A percentile compares a stretch with the other conserved stretches of the same genome.
phyloP scores from a whole-genome alignment of 441 rosid species.

The Geranium incanum region DNA sequence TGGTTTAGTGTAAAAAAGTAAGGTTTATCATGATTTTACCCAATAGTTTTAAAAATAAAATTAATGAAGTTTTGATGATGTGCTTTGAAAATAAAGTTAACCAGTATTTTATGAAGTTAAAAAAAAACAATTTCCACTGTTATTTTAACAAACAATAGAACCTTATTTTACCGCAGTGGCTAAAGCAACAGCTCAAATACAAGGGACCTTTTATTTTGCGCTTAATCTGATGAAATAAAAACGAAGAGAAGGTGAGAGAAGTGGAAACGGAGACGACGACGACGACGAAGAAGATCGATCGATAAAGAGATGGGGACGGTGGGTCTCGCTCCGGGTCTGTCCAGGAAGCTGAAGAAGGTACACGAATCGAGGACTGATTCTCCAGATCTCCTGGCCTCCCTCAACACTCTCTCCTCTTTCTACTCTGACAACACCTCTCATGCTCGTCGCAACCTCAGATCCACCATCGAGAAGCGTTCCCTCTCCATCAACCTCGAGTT shows the following conservation, averaged over 20 bases:
- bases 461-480: slow-evolving; percentile 90
- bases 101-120: no score
- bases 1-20: no score
- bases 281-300: neutral
- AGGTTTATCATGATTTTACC: no score
- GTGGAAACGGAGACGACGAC: neutral
- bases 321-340: slow-evolving; percentile 84
- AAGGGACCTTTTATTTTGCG: no score
- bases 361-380: slow-evolving; percentile 79
- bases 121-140: no score
- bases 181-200: no score
- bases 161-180: no score
- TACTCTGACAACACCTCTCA: slow-evolving; percentile 78
- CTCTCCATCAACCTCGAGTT: slow-evolving; percentile 79
- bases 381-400: slow-evolving; percentile 74
- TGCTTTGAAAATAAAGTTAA: no score
- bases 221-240: neutral
- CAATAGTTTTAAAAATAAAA: no score
- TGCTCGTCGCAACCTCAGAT: slow-evolving; percentile 93
- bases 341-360: slow-evolving; percentile 90
- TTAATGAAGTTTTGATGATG: no score
- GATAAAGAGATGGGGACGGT: slow-evolving; percentile 36
- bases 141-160: no score
- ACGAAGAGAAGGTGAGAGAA: neutral
- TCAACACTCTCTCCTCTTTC: slow-evolving; percentile 77